phyloP scores from a whole-genome alignment of 73 alveolate genomes.

The Vitrella brassicaformis region DNA sequence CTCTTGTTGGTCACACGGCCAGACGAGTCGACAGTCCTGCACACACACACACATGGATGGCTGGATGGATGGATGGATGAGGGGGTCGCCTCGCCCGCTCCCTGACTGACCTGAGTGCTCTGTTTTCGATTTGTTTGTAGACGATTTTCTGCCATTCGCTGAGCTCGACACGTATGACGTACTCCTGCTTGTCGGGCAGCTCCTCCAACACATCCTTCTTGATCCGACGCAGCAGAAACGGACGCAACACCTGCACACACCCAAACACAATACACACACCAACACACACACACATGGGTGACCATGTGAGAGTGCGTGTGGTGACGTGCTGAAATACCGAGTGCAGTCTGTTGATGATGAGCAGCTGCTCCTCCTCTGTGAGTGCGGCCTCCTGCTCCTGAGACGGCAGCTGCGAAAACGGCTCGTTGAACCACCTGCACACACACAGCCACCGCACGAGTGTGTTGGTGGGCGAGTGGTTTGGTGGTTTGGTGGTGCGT shows the following conservation, averaged over 20 bases:
- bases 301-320: background rate
- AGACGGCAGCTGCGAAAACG: conserved; percentile 57
- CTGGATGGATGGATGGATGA: too few species aligned
- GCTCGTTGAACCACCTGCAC: conserved; percentile 91
- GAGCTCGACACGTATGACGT: conserved; percentile 82
- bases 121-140: conserved; percentile 76
- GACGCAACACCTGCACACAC: conserved; percentile 88
- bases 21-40: background rate
- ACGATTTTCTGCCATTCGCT: conserved; percentile 90
- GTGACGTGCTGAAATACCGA: too few species aligned
- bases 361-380: conserved; percentile 90
- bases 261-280: too few species aligned
- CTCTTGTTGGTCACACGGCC: background rate
- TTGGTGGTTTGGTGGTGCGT: too few species aligned
- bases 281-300: background rate
- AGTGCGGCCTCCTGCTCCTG: conserved; percentile 71
- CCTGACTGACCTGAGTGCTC: conserved; percentile 60
- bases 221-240: conserved; percentile 93
- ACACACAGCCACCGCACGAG: too few species aligned
- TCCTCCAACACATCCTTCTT: conserved; percentile 94
- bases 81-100: conserved; percentile 52
- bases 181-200: conserved; percentile 91
- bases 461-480: too few species aligned
- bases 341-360: conserved; percentile 91
- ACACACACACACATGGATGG: background rate